These are phyloP conservation scores for Pseudocercospora crystallina DNA, from an alignment of 2,329 filamentous ascomycete genomes.

Conservation along the genomic window DNA sequence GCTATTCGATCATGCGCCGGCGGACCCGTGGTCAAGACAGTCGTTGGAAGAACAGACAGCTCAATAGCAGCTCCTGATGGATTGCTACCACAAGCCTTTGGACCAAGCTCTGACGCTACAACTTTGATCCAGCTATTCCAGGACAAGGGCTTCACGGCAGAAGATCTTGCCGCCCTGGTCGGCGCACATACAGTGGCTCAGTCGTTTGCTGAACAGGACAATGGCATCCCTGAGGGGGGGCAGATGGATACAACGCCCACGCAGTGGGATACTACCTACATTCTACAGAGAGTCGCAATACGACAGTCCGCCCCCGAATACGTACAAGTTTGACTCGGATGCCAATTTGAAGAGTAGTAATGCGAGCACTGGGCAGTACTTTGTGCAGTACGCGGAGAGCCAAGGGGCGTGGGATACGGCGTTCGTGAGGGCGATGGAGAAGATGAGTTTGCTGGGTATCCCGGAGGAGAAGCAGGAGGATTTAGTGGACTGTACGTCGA, in stretches of 20 bases:
- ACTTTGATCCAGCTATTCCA: slow-evolving; percentile 49
- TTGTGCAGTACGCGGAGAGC: slow-evolving; percentile 14
- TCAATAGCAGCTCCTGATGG: slow-evolving; percentile 42
- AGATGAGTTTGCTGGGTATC: slow-evolving; percentile 26
- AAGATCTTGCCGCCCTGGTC: slow-evolving; percentile 54
- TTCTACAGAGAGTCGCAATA: slow-evolving; percentile 42
- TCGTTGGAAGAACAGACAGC: slow-evolving; percentile 51
- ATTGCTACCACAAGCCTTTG: slow-evolving; percentile 46
- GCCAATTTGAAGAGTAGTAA: slow-evolving; percentile 26
- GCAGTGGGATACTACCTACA: slow-evolving; percentile 53
- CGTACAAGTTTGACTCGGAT: slow-evolving; percentile 34
- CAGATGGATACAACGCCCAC: slow-evolving; percentile 49
- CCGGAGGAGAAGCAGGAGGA: slow-evolving; percentile 7
- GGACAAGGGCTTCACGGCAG: slow-evolving; percentile 51
- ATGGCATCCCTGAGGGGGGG: slow-evolving; percentile 17
- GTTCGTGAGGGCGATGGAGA: slow-evolving; percentile 22
- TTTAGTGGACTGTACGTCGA: slow-evolving; percentile 25
- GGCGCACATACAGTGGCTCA: slow-evolving; percentile 54
- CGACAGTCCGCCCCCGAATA: slow-evolving; percentile 11
- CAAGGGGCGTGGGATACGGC: slow-evolving; percentile 14
- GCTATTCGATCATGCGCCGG: slow-evolving; percentile 37
- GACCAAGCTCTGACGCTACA: slow-evolving; percentile 36
- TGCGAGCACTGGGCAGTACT: slow-evolving; percentile 7
- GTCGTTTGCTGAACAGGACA: slow-evolving; percentile 39
- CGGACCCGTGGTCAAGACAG: slow-evolving; percentile 18